Conservation (phyloP, 768 basidiomycete species). For the Boletellus ananiceps region DNA sequence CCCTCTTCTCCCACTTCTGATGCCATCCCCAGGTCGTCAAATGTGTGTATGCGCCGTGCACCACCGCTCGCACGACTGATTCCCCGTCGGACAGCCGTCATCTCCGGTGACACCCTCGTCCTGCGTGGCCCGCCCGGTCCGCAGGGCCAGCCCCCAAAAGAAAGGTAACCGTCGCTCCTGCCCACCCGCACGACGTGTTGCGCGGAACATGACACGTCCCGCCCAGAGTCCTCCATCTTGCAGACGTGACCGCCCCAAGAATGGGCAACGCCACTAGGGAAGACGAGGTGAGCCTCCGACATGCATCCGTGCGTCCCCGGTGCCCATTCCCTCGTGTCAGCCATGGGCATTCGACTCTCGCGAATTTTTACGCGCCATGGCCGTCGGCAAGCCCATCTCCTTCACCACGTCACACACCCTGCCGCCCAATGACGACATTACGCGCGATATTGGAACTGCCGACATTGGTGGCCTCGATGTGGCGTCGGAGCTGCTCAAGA, state of each 20-base stretch:
- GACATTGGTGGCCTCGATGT: constrained; percentile 73
- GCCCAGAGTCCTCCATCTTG: constrained; percentile 79
- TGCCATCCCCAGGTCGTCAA: constrained; percentile 47
- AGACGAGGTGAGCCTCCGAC: constrained; percentile 63
- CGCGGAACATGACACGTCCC: constrained; percentile 11
- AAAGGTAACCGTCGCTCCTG: constrained; percentile 50
- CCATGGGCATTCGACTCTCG: constrained; percentile 91
- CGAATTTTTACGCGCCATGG: constrained; percentile 80
- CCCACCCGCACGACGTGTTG: not conserved
- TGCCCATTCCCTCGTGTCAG: constrained; percentile 35
- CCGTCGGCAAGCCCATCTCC: constrained; percentile 87
- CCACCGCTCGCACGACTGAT: constrained; percentile 13
- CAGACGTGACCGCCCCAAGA: constrained; percentile 80
- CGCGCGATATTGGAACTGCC: constrained; percentile 75
- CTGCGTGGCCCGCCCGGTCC: constrained; percentile 71
- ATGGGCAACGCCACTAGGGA: constrained; percentile 78
- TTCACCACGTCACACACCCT: constrained; percentile 81
- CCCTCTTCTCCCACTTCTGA: not conserved
- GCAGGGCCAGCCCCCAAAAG: constrained; percentile 86
- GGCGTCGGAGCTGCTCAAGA: constrained; percentile 68
- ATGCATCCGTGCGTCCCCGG: not conserved
- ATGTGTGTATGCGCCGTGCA: constrained; percentile 37
- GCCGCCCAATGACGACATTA: constrained; percentile 66
- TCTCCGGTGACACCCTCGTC: constrained; percentile 87
- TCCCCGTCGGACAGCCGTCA: constrained; percentile 55